Evolutionary conservation across 768 basidiomycete species (phyloP).

Genomic region (Suillus tomentosus): DNA sequence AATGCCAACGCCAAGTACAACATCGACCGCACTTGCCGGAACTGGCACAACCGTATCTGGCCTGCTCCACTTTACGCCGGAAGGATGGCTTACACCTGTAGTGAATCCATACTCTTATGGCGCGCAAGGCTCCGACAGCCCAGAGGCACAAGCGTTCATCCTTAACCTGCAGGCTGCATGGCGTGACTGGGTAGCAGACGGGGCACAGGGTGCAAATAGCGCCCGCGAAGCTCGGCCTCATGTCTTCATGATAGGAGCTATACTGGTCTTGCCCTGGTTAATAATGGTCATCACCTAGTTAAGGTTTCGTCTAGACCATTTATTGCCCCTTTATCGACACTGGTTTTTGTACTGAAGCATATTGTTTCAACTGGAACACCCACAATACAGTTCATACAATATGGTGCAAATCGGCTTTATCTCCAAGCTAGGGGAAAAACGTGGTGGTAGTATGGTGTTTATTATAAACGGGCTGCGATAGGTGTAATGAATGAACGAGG

Average conservation of each 20-base stretch:
- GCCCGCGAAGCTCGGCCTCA: slow-evolving; percentile 18
- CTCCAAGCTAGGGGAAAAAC: not conserved
- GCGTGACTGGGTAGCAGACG: slow-evolving; percentile 68
- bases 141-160: slow-evolving; percentile 82
- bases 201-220: slow-evolving; percentile 52
- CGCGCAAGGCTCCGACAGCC: slow-evolving; percentile 51
- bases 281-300: not conserved
- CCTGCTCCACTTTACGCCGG: slow-evolving; percentile 50
- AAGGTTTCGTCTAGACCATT: not conserved
- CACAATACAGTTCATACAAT: not conserved
- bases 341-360: not conserved
- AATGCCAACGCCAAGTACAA: slow-evolving; percentile 3
- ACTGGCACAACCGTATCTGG: slow-evolving; percentile 15
- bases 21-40: slow-evolving; percentile 16
- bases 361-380: not conserved
- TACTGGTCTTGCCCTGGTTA: not conserved
- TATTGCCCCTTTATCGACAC: not conserved
- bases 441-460: not conserved
- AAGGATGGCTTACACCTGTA: slow-evolving; percentile 74
- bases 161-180: slow-evolving; percentile 75
- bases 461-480: not conserved
- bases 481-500: slow-evolving; percentile 6
- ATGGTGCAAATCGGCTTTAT: slow-evolving; percentile 1
- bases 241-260: not conserved
- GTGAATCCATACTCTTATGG: slow-evolving; percentile 67